phyloP scores from a whole-genome alignment of 352 stramenopile genomes.

The Halophytophthora polymorphica region DNA sequence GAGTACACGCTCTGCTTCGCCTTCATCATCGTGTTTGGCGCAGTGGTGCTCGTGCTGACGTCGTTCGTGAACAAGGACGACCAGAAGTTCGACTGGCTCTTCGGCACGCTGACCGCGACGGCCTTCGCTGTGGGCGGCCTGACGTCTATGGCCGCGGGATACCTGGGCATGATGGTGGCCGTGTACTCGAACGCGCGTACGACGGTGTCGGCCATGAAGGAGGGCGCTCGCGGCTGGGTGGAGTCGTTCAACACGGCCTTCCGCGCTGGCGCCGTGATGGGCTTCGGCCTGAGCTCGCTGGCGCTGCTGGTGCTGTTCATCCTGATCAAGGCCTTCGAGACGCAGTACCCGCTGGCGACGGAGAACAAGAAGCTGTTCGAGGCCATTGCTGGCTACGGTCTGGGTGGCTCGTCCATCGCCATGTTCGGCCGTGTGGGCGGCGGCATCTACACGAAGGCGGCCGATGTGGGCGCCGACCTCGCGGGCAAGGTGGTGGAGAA shows the following conservation, averaged over 20 bases:
- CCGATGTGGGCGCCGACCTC: conserved; percentile 99
- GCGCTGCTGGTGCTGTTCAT: conserved; percentile 97
- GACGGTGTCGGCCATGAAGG: conserved; percentile 96
- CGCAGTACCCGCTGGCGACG: conserved; percentile 85
- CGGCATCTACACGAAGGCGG: conserved; percentile 99
- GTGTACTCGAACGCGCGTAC: conserved; percentile 99
- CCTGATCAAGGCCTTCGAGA: conserved; percentile 93
- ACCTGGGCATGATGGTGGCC: conserved; percentile 99
- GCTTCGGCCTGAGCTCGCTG: conserved; percentile 96
- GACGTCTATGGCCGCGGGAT: conserved; percentile 97
- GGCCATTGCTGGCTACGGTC: conserved; percentile 96
- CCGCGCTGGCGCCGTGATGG: conserved; percentile 98
- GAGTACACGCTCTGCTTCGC: conserved; percentile 98
- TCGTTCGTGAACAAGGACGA: conserved; percentile 88
- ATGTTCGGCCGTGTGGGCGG: conserved; percentile 99
- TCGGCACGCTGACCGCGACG: conserved; percentile 93
- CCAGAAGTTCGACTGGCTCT: conserved; percentile 83
- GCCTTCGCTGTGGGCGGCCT: conserved; percentile 97
- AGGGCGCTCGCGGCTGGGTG: conserved; percentile 90
- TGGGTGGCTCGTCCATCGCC: conserved; percentile 98
- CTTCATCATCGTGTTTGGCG: conserved; percentile 92
- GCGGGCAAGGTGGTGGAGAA: conserved; percentile 99
- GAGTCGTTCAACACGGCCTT: conserved; percentile 98
- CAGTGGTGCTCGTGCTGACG: conserved; percentile 89
- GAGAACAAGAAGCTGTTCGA: conserved; percentile 93